Percentiles rank a stretch among this genome's conserved stretches.
phyloP scores from a whole-genome alignment of 2,329 filamentous ascomycete species.

The Exophiala aquamarina region DNA sequence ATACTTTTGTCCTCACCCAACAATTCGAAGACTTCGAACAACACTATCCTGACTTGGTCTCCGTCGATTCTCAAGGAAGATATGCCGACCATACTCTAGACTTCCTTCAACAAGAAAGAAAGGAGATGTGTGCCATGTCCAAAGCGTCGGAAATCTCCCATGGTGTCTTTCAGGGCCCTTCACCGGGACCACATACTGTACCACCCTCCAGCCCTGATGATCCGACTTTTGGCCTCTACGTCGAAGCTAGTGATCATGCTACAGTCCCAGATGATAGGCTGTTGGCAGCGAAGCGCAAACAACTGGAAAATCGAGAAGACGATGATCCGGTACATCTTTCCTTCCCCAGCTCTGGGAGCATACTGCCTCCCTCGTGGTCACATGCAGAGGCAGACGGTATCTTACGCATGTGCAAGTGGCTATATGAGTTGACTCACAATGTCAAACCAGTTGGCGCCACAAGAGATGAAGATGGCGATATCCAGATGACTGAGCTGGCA shows the following conservation, averaged over 20 bases:
- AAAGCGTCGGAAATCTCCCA: constrained; percentile 81
- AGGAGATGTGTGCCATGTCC: constrained; percentile 94
- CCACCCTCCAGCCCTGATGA: constrained; percentile 35
- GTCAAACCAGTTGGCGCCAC: constrained; percentile 30
- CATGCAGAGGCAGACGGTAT: constrained; percentile 81
- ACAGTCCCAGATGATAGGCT: constrained; percentile 69
- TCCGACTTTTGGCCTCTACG: constrained; percentile 72
- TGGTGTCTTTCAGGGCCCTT: constrained; percentile 89
- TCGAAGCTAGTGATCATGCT: constrained; percentile 86
- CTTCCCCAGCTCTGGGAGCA: constrained; percentile 93
- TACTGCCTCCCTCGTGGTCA: constrained; percentile 80
- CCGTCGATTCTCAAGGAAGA: constrained; percentile 69
- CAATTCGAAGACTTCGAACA: constrained; percentile 65
- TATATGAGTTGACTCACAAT: constrained; percentile 78
- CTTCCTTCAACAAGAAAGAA: constrained; percentile 83
- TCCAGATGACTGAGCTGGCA: constrained; percentile 48
- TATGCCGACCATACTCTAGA: constrained; percentile 79
- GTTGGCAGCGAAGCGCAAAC: constrained; percentile 63
- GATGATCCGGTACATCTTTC: constrained; percentile 61
- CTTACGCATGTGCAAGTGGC: constrained; percentile 84
- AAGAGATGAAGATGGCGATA: constrained; percentile 56
- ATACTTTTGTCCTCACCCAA: constrained; percentile 76
- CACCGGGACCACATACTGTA: constrained; percentile 66
- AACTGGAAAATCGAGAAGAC: constrained; percentile 40
- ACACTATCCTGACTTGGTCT: constrained; percentile 68